A percentile compares a stretch with the other conserved stretches of the same genome.
Conservation (phyloP, 2,329 filamentous ascomycete genomes). For the Diaporthe vexans region DNA sequence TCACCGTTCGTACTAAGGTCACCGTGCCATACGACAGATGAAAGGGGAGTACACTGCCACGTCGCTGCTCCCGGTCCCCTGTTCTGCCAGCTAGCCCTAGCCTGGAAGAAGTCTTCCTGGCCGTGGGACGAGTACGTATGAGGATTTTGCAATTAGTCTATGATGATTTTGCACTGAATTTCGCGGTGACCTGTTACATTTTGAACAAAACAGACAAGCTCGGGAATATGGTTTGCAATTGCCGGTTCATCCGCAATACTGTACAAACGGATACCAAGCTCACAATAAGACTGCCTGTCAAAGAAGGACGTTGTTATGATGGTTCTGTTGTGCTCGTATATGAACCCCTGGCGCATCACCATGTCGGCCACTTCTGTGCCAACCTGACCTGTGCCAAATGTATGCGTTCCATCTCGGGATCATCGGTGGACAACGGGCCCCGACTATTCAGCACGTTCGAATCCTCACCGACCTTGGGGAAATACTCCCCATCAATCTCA, state of each 20-base stretch:
- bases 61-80: too few species aligned
- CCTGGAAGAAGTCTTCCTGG: too few species aligned
- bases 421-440: background rate
- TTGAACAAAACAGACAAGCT: background rate
- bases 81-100: too few species aligned
- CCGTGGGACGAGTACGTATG: too few species aligned
- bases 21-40: background rate
- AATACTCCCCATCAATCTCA: constrained; percentile 55
- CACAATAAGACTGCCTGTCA: background rate
- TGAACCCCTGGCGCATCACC: background rate
- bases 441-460: too few species aligned
- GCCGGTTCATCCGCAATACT: background rate
- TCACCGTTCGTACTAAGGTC: background rate
- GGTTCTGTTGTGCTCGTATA: background rate
- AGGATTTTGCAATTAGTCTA: too few species aligned
- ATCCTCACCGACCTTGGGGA: constrained; percentile 47
- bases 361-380: background rate
- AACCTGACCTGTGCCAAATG: background rate
- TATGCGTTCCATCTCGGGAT: background rate
- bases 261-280: background rate
- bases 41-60: too few species aligned
- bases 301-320: background rate
- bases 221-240: background rate
- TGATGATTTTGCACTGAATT: too few species aligned
- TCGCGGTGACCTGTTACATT: too few species aligned